A percentile compares a stretch with the other conserved stretches of the same genome.
phyloP scores from a whole-genome alignment of 306 rosid genomes.

The Geum urbanum region DNA sequence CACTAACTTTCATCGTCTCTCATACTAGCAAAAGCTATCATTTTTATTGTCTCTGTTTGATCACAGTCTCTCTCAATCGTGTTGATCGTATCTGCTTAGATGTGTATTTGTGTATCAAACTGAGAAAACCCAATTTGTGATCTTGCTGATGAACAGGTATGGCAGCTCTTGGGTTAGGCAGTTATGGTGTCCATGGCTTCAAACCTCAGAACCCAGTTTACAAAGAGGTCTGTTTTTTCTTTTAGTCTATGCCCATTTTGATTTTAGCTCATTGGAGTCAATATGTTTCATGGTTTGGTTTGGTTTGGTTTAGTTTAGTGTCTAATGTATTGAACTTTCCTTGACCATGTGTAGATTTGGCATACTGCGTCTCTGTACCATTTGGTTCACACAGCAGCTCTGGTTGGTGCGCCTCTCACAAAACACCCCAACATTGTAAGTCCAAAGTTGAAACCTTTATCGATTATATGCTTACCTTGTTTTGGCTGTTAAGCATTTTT shows the following conservation, averaged over 20 bases:
- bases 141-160: slow-evolving; percentile 49
- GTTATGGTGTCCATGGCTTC: slow-evolving; percentile 83
- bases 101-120: neutral
- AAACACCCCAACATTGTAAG: slow-evolving; percentile 73
- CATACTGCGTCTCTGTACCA: slow-evolving; percentile 90
- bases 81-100: neutral
- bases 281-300: neutral
- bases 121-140: slow-evolving; percentile 9
- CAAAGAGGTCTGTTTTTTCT: slow-evolving; percentile 47
- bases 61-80: neutral
- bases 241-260: slow-evolving; percentile 6
- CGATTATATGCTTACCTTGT: neutral
- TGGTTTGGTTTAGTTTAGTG: neutral
- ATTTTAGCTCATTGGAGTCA: slow-evolving; percentile 16
- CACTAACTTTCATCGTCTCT: slow-evolving; percentile 14
- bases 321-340: slow-evolving; percentile 2
- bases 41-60: neutral
- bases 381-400: slow-evolving; percentile 87
- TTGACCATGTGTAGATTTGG: slow-evolving; percentile 60
- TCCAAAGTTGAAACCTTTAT: slow-evolving; percentile 10
- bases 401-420: slow-evolving; percentile 72
- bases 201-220: slow-evolving; percentile 74
- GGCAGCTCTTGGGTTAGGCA: slow-evolving; percentile 84
- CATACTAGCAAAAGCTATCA: neutral
- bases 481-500: neutral